Conservation (phyloP, 306 rosid genomes). For the Ormosia semicastrata region DNA sequence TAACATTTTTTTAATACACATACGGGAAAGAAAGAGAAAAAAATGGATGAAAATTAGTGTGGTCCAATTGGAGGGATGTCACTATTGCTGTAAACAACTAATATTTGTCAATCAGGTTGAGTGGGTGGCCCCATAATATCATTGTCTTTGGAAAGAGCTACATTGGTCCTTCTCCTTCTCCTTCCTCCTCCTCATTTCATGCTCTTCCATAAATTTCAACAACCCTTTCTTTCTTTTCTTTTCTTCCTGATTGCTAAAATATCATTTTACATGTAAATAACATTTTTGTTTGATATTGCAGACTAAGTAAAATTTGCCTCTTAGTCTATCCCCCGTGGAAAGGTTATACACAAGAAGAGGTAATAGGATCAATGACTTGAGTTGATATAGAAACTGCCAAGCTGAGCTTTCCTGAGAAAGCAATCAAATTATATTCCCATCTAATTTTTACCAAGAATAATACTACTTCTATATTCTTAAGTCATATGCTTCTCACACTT, state of each 20-base stretch:
- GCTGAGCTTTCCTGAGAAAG: background rate
- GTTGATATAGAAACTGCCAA: background rate
- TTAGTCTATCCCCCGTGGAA: background rate
- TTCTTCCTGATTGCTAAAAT: background rate
- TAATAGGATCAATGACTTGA: background rate
- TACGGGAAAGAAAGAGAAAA: background rate
- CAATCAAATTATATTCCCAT: background rate
- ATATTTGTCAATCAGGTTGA: constrained; percentile 26
- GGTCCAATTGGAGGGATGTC: constrained; percentile 28
- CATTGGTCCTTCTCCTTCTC: constrained; percentile 16
- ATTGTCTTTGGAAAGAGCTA: constrained; percentile 34
- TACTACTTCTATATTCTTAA: background rate
- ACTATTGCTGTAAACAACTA: constrained; percentile 32
- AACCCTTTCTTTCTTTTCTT: background rate
- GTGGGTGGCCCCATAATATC: constrained; percentile 47
- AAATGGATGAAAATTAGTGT: constrained; percentile 15
- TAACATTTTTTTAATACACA: background rate
- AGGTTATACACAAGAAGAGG: background rate
- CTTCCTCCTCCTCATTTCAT: constrained; percentile 15
- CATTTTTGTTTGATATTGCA: background rate
- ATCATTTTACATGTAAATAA: background rate
- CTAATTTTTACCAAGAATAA: background rate
- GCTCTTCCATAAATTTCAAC: constrained; percentile 32
- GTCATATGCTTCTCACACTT: background rate
- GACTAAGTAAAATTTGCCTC: background rate